Evolutionary conservation across 176 grass and related monocot species (phyloP), one percentile per base, ranked within the genome.

Genomic region (Chloris gayana): DNA sequence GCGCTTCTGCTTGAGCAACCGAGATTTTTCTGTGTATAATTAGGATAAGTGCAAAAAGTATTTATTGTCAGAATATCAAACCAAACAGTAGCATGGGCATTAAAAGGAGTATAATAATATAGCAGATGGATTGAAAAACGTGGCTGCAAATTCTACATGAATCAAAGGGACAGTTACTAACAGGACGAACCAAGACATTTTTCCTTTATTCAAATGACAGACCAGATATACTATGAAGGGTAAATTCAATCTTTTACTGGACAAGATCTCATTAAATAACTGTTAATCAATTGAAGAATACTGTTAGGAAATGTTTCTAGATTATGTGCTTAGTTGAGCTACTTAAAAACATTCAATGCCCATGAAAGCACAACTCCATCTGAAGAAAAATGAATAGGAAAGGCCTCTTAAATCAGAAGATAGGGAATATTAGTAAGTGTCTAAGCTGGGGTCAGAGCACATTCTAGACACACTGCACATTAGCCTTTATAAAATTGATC

Each of bases 1-100:
- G 46, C 92, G 92, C 88, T 91, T 99, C 68, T 91, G 88, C 90
- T 95, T 99, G 49, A 91, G 66, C 57, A 89, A 47, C 68, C 96
- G 88, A 68, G 88, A 76, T 82, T 91, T 92, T 81, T 95, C 93
- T 95, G 89, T 70, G 38, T 60, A 85, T 74, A 82, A 85, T 75
- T 60, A 80, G 65, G 74, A 81, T 68, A 85, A 87, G 65, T 44
- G 15, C 71, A 87, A 68, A 87, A 87, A 53, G 30, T 32, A 85
- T 59, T 77, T 77, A 22, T 42, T 68, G 67, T 81, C 82, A 84
- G 81, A 80, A 72, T 77, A 84, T 62, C 75, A 70, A 91, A 78
- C 49, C 51, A 71, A 68, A 81, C 32, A 63, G 70, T 83, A 88
- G 15, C 7, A 70, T 50, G 38, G 32, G 26, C 22, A 77, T 50